Evolutionary conservation across 208 protist species (phyloP).

Genomic region (Leishmania gerbilli): DNA sequence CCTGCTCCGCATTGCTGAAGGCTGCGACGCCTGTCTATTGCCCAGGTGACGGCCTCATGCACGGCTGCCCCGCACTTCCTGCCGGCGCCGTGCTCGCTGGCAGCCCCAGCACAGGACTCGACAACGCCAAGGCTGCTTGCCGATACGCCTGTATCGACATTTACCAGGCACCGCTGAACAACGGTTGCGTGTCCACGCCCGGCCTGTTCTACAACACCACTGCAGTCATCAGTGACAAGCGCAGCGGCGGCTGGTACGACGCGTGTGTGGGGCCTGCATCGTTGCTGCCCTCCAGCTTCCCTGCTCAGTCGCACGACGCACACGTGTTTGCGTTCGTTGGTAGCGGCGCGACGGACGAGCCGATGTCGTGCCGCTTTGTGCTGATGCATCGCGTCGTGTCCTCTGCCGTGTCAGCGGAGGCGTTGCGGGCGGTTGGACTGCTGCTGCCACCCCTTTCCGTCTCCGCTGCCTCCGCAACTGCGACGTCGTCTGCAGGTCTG

Average conservation of each 20-base stretch:
- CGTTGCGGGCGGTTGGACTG: conserved; percentile 1
- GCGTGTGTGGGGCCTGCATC: conserved; percentile 10
- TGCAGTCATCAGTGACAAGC: conserved; percentile 3
- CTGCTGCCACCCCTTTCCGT: neutral
- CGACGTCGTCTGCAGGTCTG: neutral
- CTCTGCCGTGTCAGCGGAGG: conserved; percentile 2
- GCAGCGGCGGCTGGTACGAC: conserved; percentile 18
- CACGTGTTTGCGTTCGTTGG: conserved; percentile 25
- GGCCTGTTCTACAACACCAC: conserved; percentile 24
- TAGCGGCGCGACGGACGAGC: conserved; percentile 22
- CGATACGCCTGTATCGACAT: conserved; percentile 20
- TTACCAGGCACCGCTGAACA: conserved; percentile 24
- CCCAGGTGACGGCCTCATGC: conserved; percentile 32
- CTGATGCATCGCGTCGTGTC: conserved; percentile 29
- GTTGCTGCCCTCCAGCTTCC: conserved; percentile 3
- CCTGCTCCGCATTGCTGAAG: conserved; percentile 3
- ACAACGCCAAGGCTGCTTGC: conserved; percentile 4
- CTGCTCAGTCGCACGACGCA: neutral
- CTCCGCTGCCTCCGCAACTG: neutral
- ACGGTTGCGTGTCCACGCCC: conserved; percentile 18
- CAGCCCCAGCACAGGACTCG: conserved; percentile 7
- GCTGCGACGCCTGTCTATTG: conserved; percentile 18
- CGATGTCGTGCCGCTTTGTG: conserved; percentile 24
- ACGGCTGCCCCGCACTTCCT: conserved; percentile 24
- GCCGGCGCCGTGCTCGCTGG: conserved; percentile 12